phyloP scores from a whole-genome alignment of 805 yeast genomes.

The Lipomyces spencermartinsiae region DNA sequence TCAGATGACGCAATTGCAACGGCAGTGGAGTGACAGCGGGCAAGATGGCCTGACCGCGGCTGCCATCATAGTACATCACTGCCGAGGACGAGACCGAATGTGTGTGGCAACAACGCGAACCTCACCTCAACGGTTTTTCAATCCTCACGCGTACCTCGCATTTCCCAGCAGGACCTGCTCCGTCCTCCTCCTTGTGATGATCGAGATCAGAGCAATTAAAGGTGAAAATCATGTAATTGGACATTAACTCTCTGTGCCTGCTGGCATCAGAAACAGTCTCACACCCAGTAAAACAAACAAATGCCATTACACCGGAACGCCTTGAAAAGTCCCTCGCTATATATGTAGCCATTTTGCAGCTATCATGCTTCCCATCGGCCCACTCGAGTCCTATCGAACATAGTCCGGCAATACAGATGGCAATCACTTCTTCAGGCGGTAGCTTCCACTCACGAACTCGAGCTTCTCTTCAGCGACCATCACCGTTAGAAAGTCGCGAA shows the following conservation, averaged over 20 bases:
- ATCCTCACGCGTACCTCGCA: too few species aligned
- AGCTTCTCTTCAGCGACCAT: constrained; percentile 56
- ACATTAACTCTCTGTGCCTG: background rate
- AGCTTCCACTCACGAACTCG: constrained; percentile 47
- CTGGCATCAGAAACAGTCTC: background rate
- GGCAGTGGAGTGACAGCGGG: too few species aligned
- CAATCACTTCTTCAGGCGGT: constrained; percentile 44
- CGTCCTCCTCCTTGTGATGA: background rate
- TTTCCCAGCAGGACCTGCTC: too few species aligned
- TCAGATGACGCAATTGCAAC: too few species aligned
- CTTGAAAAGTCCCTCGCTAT: background rate
- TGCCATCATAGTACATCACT: too few species aligned
- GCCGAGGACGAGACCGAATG: too few species aligned
- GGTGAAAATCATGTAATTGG: background rate
- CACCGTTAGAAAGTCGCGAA: constrained; percentile 51
- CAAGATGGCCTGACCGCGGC: too few species aligned
- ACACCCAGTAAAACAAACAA: background rate
- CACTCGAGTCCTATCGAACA: too few species aligned
- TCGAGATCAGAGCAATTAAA: background rate
- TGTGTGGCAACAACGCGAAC: too few species aligned
- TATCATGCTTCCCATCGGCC: too few species aligned
- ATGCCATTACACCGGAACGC: background rate
- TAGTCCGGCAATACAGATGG: background rate
- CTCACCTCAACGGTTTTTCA: too few species aligned
- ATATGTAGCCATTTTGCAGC: background rate